phyloP scores from a whole-genome alignment of 2,329 filamentous ascomycete genomes.

The Colletotrichum sp. region DNA sequence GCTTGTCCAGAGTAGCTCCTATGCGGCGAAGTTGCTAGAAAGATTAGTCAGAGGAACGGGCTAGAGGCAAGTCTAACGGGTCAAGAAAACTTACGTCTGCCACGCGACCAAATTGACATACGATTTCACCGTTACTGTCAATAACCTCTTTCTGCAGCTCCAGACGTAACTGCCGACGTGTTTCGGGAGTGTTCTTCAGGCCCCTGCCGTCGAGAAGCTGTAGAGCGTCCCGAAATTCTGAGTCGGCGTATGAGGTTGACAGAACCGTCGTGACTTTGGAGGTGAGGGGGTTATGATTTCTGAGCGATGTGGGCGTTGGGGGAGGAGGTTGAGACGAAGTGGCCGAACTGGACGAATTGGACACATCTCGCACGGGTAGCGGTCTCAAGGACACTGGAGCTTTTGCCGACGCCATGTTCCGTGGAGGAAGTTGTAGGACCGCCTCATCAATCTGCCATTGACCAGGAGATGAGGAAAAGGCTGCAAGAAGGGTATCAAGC shows the following conservation, averaged over 20 bases:
- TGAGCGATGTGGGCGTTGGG: slow-evolving; percentile 37
- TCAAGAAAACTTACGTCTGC: slow-evolving; percentile 71
- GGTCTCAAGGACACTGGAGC: not conserved
- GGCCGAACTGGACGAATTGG: slow-evolving; percentile 9
- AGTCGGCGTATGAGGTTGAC: slow-evolving; percentile 90
- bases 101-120: slow-evolving; percentile 86
- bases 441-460: not conserved
- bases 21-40: slow-evolving; percentile 84
- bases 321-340: slow-evolving; percentile 14
- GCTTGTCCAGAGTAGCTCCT: slow-evolving; percentile 74
- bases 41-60: not conserved
- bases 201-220: slow-evolving; percentile 76
- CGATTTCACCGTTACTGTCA: slow-evolving; percentile 87
- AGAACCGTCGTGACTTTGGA: slow-evolving; percentile 85
- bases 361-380: slow-evolving; percentile 16
- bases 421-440: not conserved
- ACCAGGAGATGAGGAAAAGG: not conserved
- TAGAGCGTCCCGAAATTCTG: slow-evolving; percentile 87
- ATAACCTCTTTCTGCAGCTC: slow-evolving; percentile 93
- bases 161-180: slow-evolving; percentile 78
- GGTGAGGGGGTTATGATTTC: slow-evolving; percentile 69
- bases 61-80: not conserved
- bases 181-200: slow-evolving; percentile 76
- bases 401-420: not conserved
- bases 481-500: not conserved